These are phyloP conservation scores for Puya raimondii DNA, from an alignment of 176 grass and related monocot genomes.

Conservation along the genomic window DNA sequence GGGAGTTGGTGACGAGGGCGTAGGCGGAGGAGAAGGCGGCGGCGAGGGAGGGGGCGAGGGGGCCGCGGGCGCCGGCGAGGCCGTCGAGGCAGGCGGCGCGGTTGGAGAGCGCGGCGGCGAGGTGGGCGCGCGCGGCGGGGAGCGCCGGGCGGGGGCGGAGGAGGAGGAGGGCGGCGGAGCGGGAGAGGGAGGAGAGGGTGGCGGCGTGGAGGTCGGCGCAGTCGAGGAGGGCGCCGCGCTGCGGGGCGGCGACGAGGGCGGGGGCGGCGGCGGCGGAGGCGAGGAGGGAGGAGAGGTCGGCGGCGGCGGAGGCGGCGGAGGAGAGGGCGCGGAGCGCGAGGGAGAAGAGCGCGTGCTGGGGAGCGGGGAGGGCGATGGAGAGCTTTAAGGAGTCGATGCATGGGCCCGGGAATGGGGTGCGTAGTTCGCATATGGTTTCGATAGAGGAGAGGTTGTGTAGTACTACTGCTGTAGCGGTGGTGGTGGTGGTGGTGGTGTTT, in stretches of 20 bases:
- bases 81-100: conserved; percentile 59
- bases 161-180: conserved; percentile 31
- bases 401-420: conserved; percentile 37
- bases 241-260: conserved; percentile 19
- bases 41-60: conserved; percentile 15
- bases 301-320: conserved; percentile 28
- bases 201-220: neutral
- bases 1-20: conserved; percentile 59
- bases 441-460: neutral
- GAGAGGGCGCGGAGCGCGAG: conserved; percentile 31
- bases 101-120: conserved; percentile 57
- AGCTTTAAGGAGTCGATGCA: conserved; percentile 32
- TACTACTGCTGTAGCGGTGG: neutral
- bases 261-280: neutral
- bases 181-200: conserved; percentile 31
- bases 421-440: conserved; percentile 34
- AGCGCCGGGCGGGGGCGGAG: conserved; percentile 29
- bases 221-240: conserved; percentile 22
- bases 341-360: conserved; percentile 41
- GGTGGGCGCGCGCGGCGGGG: conserved; percentile 35
- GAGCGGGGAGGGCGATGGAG: no score
- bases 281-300: conserved; percentile 36
- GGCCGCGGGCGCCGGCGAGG: conserved; percentile 29
- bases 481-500: neutral
- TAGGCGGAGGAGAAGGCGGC: conserved; percentile 46